A percentile compares a stretch with the other conserved stretches of the same genome.
Evolutionary conservation across 176 grass and related monocot genomes (phyloP).

Genomic region (Poa pratensis): DNA sequence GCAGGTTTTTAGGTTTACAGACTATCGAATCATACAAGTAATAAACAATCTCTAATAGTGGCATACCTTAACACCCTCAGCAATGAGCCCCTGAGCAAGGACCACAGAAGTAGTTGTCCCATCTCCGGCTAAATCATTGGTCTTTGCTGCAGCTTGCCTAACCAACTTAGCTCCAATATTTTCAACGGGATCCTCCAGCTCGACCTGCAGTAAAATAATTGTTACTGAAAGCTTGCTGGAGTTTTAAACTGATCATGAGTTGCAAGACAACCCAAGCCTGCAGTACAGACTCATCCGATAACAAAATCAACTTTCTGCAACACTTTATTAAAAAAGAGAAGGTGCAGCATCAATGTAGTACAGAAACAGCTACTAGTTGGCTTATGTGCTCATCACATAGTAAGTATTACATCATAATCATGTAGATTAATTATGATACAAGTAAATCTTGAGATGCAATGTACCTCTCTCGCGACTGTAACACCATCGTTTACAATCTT

Average conservation of each 20-base stretch:
- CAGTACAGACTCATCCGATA: not conserved
- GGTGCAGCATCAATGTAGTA: not conserved
- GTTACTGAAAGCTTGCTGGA: not conserved
- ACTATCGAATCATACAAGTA: not conserved
- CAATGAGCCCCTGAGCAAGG: conserved; percentile 96
- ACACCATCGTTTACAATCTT: conserved; percentile 91
- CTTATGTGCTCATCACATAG: not conserved
- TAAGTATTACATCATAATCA: conserved; percentile 1
- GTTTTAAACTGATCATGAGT: not conserved
- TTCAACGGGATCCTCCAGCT: conserved; percentile 92
- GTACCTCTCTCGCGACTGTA: conserved; percentile 64
- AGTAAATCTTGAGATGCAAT: not conserved
- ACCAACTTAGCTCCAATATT: conserved; percentile 98
- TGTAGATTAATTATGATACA: not conserved
- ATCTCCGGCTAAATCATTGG: conserved; percentile 93
- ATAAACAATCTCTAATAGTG: not conserved
- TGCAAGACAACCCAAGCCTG: conserved; percentile 4
- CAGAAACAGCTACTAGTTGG: not conserved
- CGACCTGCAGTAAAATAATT: conserved; percentile 62
- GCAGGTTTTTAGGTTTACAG: not conserved
- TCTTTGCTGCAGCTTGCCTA: conserved; percentile 96
- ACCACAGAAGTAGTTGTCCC: conserved; percentile 97
- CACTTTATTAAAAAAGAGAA: conserved; percentile 1
- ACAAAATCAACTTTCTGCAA: not conserved
- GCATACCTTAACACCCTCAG: conserved; percentile 91